These are phyloP conservation scores for Tolypocladium nubicola DNA, from an alignment of 2,329 filamentous ascomycete species.

Conservation along the genomic window DNA sequence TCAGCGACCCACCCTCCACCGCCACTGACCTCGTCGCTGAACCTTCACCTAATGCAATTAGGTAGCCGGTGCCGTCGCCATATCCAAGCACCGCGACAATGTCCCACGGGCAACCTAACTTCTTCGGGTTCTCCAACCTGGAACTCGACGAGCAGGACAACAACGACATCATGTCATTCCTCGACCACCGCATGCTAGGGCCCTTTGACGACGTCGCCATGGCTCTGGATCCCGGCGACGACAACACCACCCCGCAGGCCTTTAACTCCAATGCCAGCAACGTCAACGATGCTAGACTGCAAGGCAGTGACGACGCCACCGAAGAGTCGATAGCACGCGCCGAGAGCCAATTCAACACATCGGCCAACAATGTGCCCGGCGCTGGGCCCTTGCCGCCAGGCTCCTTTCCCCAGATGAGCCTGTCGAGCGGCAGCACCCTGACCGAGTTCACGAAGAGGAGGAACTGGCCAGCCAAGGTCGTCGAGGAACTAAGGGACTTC, in stretches of 20 bases:
- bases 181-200: conserved; percentile 30
- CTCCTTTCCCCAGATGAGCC: conserved; percentile 21
- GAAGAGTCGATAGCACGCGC: conserved; percentile 19
- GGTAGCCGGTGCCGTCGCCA: not conserved
- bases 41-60: not conserved
- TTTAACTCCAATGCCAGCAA: conserved; percentile 11
- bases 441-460: conserved; percentile 51
- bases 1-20: not conserved
- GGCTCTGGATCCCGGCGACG: conserved; percentile 27
- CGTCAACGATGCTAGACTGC: conserved; percentile 7
- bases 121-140: conserved; percentile 4
- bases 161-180: conserved; percentile 30
- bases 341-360: conserved; percentile 23
- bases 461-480: conserved; percentile 79
- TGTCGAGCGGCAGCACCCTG: conserved; percentile 31
- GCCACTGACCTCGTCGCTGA: not conserved
- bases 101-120: conserved; percentile 6
- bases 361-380: conserved; percentile 27
- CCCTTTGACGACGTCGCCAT: conserved; percentile 30
- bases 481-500: conserved; percentile 84
- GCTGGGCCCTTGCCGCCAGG: conserved; percentile 30
- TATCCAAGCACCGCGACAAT: conserved; percentile 2
- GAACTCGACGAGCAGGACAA: conserved; percentile 15
- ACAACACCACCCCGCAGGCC: conserved; percentile 4
- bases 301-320: conserved; percentile 10